Evolutionary conservation across 495 filamentous ascomycete genomes (phyloP).

Genomic region (Zalerion maritima): DNA sequence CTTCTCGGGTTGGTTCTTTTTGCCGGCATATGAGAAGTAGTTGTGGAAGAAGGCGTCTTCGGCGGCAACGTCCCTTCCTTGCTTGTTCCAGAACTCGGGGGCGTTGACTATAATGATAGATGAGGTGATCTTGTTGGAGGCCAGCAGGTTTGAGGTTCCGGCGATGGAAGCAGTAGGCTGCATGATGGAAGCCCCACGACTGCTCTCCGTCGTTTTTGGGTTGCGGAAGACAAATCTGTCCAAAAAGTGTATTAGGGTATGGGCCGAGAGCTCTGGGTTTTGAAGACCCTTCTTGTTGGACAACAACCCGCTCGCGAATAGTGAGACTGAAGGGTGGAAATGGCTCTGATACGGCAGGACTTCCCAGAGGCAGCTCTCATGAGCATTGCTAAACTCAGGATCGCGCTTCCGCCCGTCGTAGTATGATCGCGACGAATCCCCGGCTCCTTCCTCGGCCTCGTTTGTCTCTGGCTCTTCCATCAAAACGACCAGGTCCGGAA

Average conservation of each 20-base stretch:
- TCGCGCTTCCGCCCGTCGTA: conserved; percentile 89
- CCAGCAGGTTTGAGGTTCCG: conserved; percentile 46
- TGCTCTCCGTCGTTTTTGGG: conserved; percentile 49
- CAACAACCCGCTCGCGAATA: conserved; percentile 61
- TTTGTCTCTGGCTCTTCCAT: conserved; percentile 60
- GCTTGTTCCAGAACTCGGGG: conserved; percentile 83
- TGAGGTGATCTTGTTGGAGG: conserved; percentile 38
- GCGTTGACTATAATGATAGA: too few relatives aligned
- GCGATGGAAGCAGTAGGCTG: conserved; percentile 65
- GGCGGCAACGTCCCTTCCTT: conserved; percentile 65
- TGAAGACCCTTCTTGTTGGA: conserved; percentile 50
- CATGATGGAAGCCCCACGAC: conserved; percentile 81
- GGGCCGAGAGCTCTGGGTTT: conserved; percentile 76
- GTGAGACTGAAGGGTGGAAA: conserved; percentile 90
- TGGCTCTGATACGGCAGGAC: conserved; percentile 63
- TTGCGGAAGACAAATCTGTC: conserved; percentile 95
- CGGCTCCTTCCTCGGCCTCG: conserved; percentile 41
- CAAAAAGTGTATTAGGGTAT: conserved; percentile 86
- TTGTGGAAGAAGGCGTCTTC: conserved; percentile 98
- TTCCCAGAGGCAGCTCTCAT: conserved; percentile 87
- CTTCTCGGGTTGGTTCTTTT: conserved; percentile 40
- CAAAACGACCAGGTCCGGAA: conserved; percentile 59
- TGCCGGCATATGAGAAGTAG: conserved; percentile 75
- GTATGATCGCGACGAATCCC: conserved; percentile 10
- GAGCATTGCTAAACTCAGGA: conserved; percentile 80